Base-by-base conservation (phyloP, 2,329 filamentous ascomycete genomes). In the Stenocarpella maydis region DNA sequence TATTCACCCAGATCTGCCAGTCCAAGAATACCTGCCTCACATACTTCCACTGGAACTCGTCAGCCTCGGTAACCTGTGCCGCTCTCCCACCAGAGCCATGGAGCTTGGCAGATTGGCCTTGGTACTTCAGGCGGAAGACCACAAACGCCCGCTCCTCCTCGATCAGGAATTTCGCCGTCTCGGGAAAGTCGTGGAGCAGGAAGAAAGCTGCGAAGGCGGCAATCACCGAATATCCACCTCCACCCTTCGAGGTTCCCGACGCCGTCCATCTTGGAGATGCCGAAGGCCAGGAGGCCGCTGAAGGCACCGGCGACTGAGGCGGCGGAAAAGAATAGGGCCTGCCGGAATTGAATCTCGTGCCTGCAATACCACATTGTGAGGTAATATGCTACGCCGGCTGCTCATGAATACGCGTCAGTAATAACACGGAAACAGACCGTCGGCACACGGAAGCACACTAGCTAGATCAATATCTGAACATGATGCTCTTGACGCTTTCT, bases 251-350 rank as follows among this genome's bases (percentile, higher is more conserved):
- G 80, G 1, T 84, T 84, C 58, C 80, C 80, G 3, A 76, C 77
- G 4, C 82, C 82, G 39, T 86, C 80, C n/a, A 87, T 77, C 12
- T 80, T 79, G 3, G 83, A 80, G 21, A 86, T 83, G 3, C 81
- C 84, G 2, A 83, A 84, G 34, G 83, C 84, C 10, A 87, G 75
- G 1, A 87, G 74, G 4, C 92, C 92, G 72, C 90, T 91, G 73
- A 94, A 94, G 0, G 90, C 93, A 0, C 93, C 93, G 0, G 93
- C 92, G 0, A 96, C 82, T 0, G 93, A 92, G 0, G 93, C 92
- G 0, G 92, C 92, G 0, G 91, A 92, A 82, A 95, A 97, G 84
- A 96, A 95, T 64, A 95, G 87, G 1, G 93, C 92, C 71, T 85
- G 83, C 0, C 86, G 81, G 26, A 86, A 76, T 66, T 86, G 85